These are phyloP conservation scores for Alternaria novae-zelandiae DNA, from an alignment of 2,329 filamentous ascomycete species.

Conservation along the genomic window DNA sequence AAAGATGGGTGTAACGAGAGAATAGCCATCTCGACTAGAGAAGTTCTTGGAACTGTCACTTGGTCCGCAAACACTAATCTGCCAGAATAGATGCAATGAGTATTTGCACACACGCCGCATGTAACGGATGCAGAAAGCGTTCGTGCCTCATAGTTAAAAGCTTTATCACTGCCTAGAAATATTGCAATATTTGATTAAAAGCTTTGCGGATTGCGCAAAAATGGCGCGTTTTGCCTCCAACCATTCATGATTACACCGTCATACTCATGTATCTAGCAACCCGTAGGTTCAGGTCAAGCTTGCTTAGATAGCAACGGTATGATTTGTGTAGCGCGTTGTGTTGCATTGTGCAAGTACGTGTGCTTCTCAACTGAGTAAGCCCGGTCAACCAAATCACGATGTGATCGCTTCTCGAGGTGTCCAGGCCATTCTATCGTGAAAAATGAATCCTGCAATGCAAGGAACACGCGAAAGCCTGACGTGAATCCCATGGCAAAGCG, in stretches of 20 bases:
- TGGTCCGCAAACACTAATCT: background rate
- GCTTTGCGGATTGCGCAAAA: background rate
- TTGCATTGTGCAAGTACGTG: no score
- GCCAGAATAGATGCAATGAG: background rate
- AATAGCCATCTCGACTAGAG: background rate
- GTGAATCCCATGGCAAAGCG: background rate
- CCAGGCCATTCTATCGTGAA: background rate
- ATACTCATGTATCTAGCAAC: background rate
- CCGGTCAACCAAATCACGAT: background rate
- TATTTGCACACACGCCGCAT: background rate
- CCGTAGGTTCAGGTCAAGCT: no score
- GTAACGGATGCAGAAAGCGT: background rate
- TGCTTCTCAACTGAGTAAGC: background rate
- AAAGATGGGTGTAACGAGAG: background rate
- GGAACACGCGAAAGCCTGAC: background rate
- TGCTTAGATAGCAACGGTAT: background rate
- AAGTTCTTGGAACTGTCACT: background rate
- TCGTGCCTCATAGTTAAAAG: background rate
- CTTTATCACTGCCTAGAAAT: background rate
- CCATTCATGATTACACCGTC: background rate
- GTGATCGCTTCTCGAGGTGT: background rate
- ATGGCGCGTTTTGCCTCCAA: no score
- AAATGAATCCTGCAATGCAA: background rate
- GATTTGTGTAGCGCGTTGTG: background rate
- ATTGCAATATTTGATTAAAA: background rate